Percentiles rank a stretch among this genome's conserved stretches.
Conservation (phyloP, 2,329 filamentous ascomycete genomes). For the Trichoderma sp. region DNA sequence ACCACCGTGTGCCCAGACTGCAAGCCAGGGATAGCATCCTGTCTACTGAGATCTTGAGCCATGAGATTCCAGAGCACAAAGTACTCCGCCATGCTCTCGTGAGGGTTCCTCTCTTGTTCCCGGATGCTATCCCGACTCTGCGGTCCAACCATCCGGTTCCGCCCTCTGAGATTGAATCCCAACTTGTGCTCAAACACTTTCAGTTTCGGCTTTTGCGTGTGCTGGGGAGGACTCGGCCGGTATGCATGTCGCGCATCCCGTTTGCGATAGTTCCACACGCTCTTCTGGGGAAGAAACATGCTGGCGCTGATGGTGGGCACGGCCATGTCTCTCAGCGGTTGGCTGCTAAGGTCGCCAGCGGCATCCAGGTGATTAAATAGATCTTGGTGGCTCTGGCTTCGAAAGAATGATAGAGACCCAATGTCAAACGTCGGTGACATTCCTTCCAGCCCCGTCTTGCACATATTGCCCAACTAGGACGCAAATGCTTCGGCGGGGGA, state of each 20-base stretch:
- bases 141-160: slow-evolving; percentile 6
- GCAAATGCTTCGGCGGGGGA: slow-evolving; percentile 34
- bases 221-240: slow-evolving; percentile 29
- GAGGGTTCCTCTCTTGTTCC: slow-evolving; percentile 15
- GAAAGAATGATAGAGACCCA: slow-evolving; percentile 53
- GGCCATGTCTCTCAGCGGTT: slow-evolving; percentile 49
- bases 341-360: slow-evolving; percentile 50
- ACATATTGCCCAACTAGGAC: slow-evolving; percentile 42
- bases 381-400: slow-evolving; percentile 46
- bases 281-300: slow-evolving; percentile 53
- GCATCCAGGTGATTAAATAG: slow-evolving; percentile 54
- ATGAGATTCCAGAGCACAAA: slow-evolving; percentile 41
- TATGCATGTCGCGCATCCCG: slow-evolving; percentile 24
- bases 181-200: background rate
- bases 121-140: slow-evolving; percentile 3
- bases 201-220: slow-evolving; percentile 30
- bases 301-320: slow-evolving; percentile 57
- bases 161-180: background rate
- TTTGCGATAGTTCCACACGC: slow-evolving; percentile 53
- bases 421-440: slow-evolving; percentile 58
- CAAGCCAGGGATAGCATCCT: slow-evolving; percentile 37
- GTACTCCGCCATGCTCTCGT: slow-evolving; percentile 33
- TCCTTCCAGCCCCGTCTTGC: slow-evolving; percentile 52
- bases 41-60: slow-evolving; percentile 40
- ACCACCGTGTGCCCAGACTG: slow-evolving; percentile 43